phyloP scores from a whole-genome alignment of 2,329 filamentous ascomycete species.

The Arachnomyces sp. region DNA sequence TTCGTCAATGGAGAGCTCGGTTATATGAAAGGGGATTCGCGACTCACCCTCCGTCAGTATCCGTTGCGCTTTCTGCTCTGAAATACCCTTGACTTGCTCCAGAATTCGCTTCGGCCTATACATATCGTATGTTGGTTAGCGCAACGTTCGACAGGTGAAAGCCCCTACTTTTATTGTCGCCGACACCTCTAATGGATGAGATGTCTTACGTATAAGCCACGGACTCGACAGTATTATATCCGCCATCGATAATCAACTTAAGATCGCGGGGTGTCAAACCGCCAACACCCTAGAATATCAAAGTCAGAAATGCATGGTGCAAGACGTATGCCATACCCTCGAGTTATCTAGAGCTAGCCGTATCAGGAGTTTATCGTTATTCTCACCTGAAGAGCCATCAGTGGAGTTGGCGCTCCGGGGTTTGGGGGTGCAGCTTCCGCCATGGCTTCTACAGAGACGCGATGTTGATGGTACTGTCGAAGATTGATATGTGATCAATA shows the following conservation, averaged over 20 bases:
- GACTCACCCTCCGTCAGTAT: slow-evolving; percentile 75
- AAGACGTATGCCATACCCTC: not conserved
- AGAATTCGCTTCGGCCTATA: slow-evolving; percentile 59
- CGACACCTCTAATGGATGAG: not conserved
- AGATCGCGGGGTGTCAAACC: slow-evolving; percentile 94
- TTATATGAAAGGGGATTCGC: slow-evolving; percentile 2
- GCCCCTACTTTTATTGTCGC: not conserved
- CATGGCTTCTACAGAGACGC: slow-evolving; percentile 47
- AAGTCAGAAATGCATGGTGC: slow-evolving; percentile 11
- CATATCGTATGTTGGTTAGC: slow-evolving; percentile 5
- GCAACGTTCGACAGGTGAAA: not conserved
- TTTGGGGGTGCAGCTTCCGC: slow-evolving; percentile 65
- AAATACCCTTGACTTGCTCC: slow-evolving; percentile 96
- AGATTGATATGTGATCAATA: slow-evolving; percentile 1
- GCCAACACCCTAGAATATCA: slow-evolving; percentile 61
- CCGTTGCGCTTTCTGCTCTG: slow-evolving; percentile 90
- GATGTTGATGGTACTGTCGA: slow-evolving; percentile 15
- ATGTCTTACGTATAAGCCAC: slow-evolving; percentile 75
- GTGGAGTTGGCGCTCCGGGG: slow-evolving; percentile 86
- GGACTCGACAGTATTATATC: slow-evolving; percentile 90
- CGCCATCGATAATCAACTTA: slow-evolving; percentile 82
- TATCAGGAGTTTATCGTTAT: slow-evolving; percentile 1
- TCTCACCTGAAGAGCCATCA: slow-evolving; percentile 74
- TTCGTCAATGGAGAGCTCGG: not conserved
- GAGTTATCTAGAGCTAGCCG: not conserved